Evolutionary conservation across 1,284 basidiomycete genomes (phyloP), one percentile per base, ranked within the genome.

Genomic region (Irpex sp.): DNA sequence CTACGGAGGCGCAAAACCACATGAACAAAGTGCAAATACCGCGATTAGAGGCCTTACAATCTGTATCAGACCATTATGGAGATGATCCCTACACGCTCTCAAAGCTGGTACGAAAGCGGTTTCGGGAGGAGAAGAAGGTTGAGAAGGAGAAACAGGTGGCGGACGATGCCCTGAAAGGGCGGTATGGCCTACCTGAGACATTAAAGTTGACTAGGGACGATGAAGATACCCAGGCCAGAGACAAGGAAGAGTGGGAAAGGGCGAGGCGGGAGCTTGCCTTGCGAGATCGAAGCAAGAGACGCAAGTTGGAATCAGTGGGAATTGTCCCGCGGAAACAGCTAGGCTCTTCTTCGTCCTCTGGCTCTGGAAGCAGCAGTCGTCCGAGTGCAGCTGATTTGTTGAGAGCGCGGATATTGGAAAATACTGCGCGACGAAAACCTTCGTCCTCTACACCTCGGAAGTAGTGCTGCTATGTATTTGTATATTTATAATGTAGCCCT

Each of bases 61-160:
- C 83, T 11, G 79, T 86, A 1, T 91, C 92, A 2, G 88, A 91
- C 61, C 84, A 86, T 19, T 87, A 87, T 66, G 92, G 92, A 68
- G 75, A 85, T 1, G 96, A 98, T 76, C 97, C 97, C 0, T 98
- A 96, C 72, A 67, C 83, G 0, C 84, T 92, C 19, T 97, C 94
- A 4, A 74, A 78, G 5, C 85, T 85, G 62, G 83, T 91, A 5
- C 86, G 97, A 38, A 89, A 89, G 68, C 82, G 82, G 17, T 97
- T 98, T 72, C 86, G 97, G 1, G 84, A 85, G 64, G 92, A 93
- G 69, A 98, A 98, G 79, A 91, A 89, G 73, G 75, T 90, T 0
- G 86, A 91, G 60, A 79, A 86, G 65, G 83, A 81, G 52, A 88
- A 88, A 67, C 81, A 85, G 62, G 81, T 79, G 36, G 81, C 80